Base-by-base conservation (phyloP, 192 early-diverging fungal genomes). In the Coemansia asiatica region DNA sequence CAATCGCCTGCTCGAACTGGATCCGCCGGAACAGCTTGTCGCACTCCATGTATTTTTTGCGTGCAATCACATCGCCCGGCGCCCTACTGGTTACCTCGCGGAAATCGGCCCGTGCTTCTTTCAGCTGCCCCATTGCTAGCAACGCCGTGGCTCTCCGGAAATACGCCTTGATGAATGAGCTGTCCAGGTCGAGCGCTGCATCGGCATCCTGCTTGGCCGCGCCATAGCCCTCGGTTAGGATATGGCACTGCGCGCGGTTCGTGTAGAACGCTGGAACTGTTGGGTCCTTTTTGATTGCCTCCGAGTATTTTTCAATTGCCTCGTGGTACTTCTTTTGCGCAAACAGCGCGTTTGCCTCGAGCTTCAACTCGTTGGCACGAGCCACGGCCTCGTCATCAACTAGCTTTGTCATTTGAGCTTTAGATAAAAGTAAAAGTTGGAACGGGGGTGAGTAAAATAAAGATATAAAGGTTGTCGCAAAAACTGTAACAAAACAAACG, bases 1-100 rank as follows among this genome's bases (percentile, higher is more conserved):
- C 84, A 66, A 99, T 97, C 6, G 97, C 97, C 75, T 91, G 88
- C 81, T 96, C 96, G 82, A 99, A 97, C 64, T 91, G 87, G 44
- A 90, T 84, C 27, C 91, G 83, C 25, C 89, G 87, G 28, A 91
- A 87, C 68, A 95, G 93, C 76, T 96, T 97, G 68, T 96, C 91
- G 70, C 94, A 96, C 70, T 94, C 94, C 7, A 74, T 65, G 31
- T 96, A 86, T 74, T 96, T 95, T 35, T 79, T 59, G 51, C 85
- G 84, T 12, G 91, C 97, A 68, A 89, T 88, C 33, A 84, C 85
- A 69, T 98, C 95, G 13, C 68, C 81, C 2, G 95, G 97, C 23
- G 86, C 86, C 49, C 89, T 84, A 60, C 87, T 91, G 44, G 86
- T 81, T 29, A 95, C 92, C 63, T 87, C 73, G 63, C 86, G 86